These are phyloP conservation scores for Tinospora cordifolia DNA, from an alignment of 164 flowering plant genomes.

Conservation along the genomic window DNA sequence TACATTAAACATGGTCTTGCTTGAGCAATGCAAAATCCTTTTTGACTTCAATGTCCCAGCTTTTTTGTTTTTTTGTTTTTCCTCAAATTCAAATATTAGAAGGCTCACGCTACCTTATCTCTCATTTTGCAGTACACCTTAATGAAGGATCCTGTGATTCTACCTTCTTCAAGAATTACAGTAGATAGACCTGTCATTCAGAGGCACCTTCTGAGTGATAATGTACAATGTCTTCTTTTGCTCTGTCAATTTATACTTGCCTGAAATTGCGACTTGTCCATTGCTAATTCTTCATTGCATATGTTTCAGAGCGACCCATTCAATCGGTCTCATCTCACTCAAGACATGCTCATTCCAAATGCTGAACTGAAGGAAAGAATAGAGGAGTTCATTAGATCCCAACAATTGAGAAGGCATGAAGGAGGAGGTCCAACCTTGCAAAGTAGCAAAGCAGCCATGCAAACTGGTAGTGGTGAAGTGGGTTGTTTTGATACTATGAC, in stretches of 20 bases:
- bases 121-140: slow-evolving; percentile 69
- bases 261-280: background rate
- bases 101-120: slow-evolving; percentile 2
- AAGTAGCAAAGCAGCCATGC: slow-evolving; percentile 35
- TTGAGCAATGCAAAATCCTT: no score
- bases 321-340: slow-evolving; percentile 86
- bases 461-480: slow-evolving; percentile 29
- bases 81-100: background rate
- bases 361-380: slow-evolving; percentile 67
- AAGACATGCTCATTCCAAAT: slow-evolving; percentile 86
- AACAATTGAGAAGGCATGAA: slow-evolving; percentile 32
- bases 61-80: background rate
- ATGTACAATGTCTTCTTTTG: slow-evolving; percentile 26
- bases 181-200: slow-evolving; percentile 88
- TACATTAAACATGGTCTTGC: background rate
- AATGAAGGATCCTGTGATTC: slow-evolving; percentile 94
- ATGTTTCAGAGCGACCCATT: slow-evolving; percentile 74
- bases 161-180: slow-evolving; percentile 86
- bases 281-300: background rate
- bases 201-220: slow-evolving; percentile 93
- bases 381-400: slow-evolving; percentile 65
- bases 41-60: background rate
- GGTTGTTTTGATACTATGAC: background rate
- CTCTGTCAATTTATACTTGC: background rate
- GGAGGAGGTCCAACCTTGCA: slow-evolving; percentile 25